Evolutionary conservation across 352 stramenopile genomes (phyloP).

Genomic region (Phytophthora sp.): DNA sequence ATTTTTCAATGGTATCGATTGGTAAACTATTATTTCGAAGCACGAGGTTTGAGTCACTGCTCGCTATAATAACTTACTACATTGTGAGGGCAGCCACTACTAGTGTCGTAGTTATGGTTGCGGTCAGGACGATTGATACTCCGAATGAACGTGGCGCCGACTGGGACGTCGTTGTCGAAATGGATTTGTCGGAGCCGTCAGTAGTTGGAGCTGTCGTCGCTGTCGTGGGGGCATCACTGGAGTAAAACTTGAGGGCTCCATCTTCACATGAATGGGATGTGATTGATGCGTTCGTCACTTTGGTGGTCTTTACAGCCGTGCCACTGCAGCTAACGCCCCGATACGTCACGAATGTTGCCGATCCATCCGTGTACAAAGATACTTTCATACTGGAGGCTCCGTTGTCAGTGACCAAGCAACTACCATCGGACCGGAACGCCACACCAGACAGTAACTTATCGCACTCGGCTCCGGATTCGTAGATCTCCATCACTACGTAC

Average conservation of each 20-base stretch:
- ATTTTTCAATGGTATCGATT: slow-evolving; percentile 5
- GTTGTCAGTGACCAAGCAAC: slow-evolving; percentile 51
- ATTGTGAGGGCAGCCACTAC: slow-evolving; percentile 14
- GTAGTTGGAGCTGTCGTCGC: slow-evolving; percentile 1
- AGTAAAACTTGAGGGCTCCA: slow-evolving; percentile 42
- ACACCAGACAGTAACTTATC: slow-evolving; percentile 40
- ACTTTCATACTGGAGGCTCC: slow-evolving; percentile 46
- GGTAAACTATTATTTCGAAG: too few relatives aligned
- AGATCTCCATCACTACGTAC: slow-evolving; percentile 47
- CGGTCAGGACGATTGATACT: slow-evolving; percentile 6
- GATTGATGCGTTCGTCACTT: slow-evolving; percentile 30
- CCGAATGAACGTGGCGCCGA: slow-evolving; percentile 16
- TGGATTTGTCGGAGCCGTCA: slow-evolving; percentile 20
- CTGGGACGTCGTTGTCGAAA: slow-evolving; percentile 34
- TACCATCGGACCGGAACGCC: slow-evolving; percentile 49
- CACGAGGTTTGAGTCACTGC: neutral
- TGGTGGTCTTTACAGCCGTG: slow-evolving; percentile 30
- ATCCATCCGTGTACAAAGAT: slow-evolving; percentile 35
- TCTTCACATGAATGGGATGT: slow-evolving; percentile 38
- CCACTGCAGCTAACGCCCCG: slow-evolving; percentile 41
- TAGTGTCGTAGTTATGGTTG: slow-evolving; percentile 5
- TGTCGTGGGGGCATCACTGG: slow-evolving; percentile 24
- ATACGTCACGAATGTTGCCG: slow-evolving; percentile 42
- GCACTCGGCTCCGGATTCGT: slow-evolving; percentile 32
- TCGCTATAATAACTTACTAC: slow-evolving; percentile 4